Evolutionary conservation across 352 stramenopile species (phyloP).

Genomic region (Globisporangium iwayamae): DNA sequence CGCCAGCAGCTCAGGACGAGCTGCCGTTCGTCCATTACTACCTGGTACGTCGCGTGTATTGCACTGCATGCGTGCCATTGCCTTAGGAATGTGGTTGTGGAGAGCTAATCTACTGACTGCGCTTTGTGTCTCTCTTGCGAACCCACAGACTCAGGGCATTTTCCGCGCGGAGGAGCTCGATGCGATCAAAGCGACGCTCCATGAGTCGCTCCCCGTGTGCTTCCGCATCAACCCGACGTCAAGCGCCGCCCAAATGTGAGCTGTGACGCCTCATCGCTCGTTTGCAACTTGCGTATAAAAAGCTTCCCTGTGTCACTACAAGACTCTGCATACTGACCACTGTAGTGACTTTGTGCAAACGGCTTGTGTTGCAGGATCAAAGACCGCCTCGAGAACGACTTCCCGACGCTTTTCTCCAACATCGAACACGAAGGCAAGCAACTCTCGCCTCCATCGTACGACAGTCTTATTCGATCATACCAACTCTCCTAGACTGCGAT

Average conservation of each 20-base stretch:
- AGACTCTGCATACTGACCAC: no score
- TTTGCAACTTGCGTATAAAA: no score
- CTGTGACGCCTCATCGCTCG: neutral
- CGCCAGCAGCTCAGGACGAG: constrained; percentile 7
- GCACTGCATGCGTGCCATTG: neutral
- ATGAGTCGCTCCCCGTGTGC: constrained; percentile 58
- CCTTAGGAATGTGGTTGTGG: no score
- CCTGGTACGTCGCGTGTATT: constrained; percentile 25
- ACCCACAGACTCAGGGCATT: constrained; percentile 49
- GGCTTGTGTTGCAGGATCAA: constrained; percentile 29
- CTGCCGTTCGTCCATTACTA: constrained; percentile 66
- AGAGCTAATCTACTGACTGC: neutral
- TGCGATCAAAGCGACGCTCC: constrained; percentile 42
- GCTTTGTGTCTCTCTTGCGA: neutral
- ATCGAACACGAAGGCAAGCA: constrained; percentile 26
- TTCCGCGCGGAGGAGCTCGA: constrained; percentile 41
- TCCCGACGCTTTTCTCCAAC: constrained; percentile 36
- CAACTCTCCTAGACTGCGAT: neutral
- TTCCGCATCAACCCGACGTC: constrained; percentile 65
- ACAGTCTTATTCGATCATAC: neutral
- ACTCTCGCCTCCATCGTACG: constrained; percentile 35
- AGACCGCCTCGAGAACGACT: constrained; percentile 39
- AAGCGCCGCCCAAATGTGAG: constrained; percentile 22
- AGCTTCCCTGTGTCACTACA: no score
- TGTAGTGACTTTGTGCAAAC: no score